These are phyloP conservation scores for Ramaria sp. DNA, from an alignment of 768 basidiomycete genomes.

Conservation along the genomic window DNA sequence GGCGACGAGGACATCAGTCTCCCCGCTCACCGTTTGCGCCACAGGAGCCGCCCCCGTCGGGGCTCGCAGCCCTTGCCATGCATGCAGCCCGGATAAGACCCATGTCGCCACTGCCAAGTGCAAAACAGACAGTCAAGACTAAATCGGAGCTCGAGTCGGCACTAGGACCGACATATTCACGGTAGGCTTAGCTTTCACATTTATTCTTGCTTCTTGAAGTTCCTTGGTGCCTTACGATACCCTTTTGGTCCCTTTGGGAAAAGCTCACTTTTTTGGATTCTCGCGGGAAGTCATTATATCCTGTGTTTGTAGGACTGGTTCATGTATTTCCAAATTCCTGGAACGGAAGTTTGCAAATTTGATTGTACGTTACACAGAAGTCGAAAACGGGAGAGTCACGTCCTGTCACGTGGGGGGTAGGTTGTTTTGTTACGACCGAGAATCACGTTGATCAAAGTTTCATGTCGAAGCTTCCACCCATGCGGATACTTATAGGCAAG, in stretches of 20 bases:
- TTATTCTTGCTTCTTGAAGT: background rate
- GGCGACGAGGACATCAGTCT: background rate
- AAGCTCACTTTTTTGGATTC: background rate
- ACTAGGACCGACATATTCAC: slow-evolving; percentile 2
- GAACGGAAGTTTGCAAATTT: too few relatives aligned
- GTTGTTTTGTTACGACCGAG: background rate
- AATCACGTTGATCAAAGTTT: background rate
- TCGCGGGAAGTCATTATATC: background rate
- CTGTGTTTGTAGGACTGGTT: background rate
- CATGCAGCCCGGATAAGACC: slow-evolving; percentile 7
- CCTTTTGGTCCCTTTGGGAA: background rate
- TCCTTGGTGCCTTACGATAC: background rate
- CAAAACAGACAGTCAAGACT: background rate
- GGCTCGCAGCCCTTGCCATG: slow-evolving; percentile 8
- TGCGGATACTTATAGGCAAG: slow-evolving; percentile 9
- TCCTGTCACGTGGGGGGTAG: too few relatives aligned
- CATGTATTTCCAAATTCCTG: too few relatives aligned
- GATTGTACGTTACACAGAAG: too few relatives aligned
- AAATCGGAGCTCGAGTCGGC: slow-evolving; percentile 8
- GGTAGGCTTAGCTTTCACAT: background rate
- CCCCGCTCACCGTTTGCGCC: background rate
- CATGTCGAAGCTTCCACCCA: background rate
- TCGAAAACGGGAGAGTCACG: too few relatives aligned
- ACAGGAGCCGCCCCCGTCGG: background rate
- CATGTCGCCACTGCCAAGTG: slow-evolving; percentile 3